Percentiles rank a stretch among this genome's conserved stretches.
phyloP scores from a whole-genome alignment of 352 stramenopile genomes.

The Globisporangium solare region DNA sequence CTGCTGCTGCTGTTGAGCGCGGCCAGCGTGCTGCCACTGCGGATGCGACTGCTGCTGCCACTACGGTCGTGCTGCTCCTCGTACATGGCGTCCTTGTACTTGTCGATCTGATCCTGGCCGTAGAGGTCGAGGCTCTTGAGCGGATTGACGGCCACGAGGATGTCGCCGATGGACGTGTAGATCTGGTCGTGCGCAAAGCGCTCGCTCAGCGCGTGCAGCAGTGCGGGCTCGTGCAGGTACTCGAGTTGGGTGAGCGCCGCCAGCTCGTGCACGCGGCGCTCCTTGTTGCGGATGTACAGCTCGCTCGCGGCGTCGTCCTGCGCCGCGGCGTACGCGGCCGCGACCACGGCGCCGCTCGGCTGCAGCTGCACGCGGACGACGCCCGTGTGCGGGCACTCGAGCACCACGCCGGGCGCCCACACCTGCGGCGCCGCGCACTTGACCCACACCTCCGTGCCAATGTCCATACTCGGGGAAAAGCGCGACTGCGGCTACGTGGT shows the following conservation, averaged over 20 bases:
- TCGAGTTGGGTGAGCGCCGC: slow-evolving; percentile 76
- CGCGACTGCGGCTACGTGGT: too few relatives aligned
- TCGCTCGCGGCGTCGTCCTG: slow-evolving; percentile 31
- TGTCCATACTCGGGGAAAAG: slow-evolving; percentile 65
- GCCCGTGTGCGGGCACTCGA: slow-evolving; percentile 56
- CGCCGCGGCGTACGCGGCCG: slow-evolving; percentile 27
- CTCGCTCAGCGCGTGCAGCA: slow-evolving; percentile 69
- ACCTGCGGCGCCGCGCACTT: slow-evolving; percentile 47
- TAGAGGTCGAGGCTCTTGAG: slow-evolving; percentile 79
- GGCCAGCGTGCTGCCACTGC: slow-evolving; percentile 6
- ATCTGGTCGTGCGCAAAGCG: slow-evolving; percentile 79
- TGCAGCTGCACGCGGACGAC: slow-evolving; percentile 44
- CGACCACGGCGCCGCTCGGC: slow-evolving; percentile 32
- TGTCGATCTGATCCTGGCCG: slow-evolving; percentile 72
- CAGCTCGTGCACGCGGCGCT: slow-evolving; percentile 69
- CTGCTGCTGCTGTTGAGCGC: slow-evolving; percentile 3
- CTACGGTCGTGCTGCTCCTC: neutral
- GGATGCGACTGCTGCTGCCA: slow-evolving; percentile 2
- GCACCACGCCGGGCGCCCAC: slow-evolving; percentile 61
- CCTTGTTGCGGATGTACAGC: slow-evolving; percentile 68
- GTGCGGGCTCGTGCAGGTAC: slow-evolving; percentile 81
- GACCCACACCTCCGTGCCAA: slow-evolving; percentile 81
- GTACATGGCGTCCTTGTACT: slow-evolving; percentile 62
- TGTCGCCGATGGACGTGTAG: slow-evolving; percentile 85
- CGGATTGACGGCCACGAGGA: slow-evolving; percentile 84